A percentile compares a stretch with the other conserved stretches of the same genome.
Conservation (phyloP, 768 basidiomycete genomes). For the Mycena belliarum region DNA sequence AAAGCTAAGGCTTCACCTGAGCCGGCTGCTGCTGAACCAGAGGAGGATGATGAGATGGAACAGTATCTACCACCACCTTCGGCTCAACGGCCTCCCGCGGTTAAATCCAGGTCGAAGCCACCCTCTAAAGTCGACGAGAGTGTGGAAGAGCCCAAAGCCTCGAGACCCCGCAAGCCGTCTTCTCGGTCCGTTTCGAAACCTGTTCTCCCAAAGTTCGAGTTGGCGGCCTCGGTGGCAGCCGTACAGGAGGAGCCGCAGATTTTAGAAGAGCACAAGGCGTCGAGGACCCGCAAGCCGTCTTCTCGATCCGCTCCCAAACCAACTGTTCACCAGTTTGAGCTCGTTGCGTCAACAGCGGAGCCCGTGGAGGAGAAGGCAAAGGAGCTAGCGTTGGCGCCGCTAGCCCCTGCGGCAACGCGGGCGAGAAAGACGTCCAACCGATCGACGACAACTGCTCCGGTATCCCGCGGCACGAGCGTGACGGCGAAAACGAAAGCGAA, state of each 20-base stretch:
- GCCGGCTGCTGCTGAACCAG: slow-evolving; percentile 10
- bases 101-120: slow-evolving; percentile 6
- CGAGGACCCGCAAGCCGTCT: slow-evolving; percentile 11
- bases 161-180: slow-evolving; percentile 11
- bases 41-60: slow-evolving; percentile 23
- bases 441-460: slow-evolving; percentile 4
- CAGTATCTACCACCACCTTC: slow-evolving; percentile 23
- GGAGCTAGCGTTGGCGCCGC: no score
- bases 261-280: slow-evolving; percentile 4
- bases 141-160: slow-evolving; percentile 6
- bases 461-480: slow-evolving; percentile 7
- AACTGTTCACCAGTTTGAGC: slow-evolving; percentile 10
- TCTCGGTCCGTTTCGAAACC: slow-evolving; percentile 14
- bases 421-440: slow-evolving; percentile 10
- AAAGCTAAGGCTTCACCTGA: slow-evolving; percentile 10
- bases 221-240: no score
- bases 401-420: slow-evolving; percentile 3
- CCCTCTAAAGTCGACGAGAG: slow-evolving; percentile 2
- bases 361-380: slow-evolving; percentile 12
- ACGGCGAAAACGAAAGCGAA: slow-evolving; percentile 16
- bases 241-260: no score
- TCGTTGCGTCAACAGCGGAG: background rate
- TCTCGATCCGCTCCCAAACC: slow-evolving; percentile 13
- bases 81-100: slow-evolving; percentile 4
- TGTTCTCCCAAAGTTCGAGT: slow-evolving; percentile 10